These are phyloP conservation scores for Iris pallida DNA, from an alignment of 116 monocot genomes.

Conservation along the genomic window DNA sequence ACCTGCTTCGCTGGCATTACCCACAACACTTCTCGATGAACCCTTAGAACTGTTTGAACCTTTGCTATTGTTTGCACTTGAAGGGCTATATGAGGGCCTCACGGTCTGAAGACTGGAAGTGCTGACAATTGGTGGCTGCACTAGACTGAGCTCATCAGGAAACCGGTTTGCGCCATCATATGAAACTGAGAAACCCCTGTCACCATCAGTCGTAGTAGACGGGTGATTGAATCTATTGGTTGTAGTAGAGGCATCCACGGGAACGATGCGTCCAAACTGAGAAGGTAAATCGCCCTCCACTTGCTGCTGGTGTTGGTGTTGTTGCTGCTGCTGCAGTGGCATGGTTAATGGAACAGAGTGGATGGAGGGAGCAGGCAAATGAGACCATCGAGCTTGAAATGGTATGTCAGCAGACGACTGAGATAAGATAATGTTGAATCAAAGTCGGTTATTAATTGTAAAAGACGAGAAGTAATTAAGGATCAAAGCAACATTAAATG, in stretches of 20 bases:
- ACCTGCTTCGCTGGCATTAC: constrained; percentile 9
- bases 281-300: constrained; percentile 26
- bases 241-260: constrained; percentile 14
- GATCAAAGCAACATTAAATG: no score
- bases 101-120: constrained; percentile 9
- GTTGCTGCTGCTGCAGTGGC: constrained; percentile 50
- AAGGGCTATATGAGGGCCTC: constrained; percentile 16
- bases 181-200: constrained; percentile 13
- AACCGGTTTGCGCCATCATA: constrained; percentile 24
- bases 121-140: constrained; percentile 20
- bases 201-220: constrained; percentile 18
- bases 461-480: background rate
- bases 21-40: constrained; percentile 8
- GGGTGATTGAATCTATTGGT: constrained; percentile 31
- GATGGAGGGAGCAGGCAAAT: constrained; percentile 45
- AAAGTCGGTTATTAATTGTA: background rate
- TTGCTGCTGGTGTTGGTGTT: constrained; percentile 7
- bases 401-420: constrained; percentile 62
- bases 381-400: constrained; percentile 71
- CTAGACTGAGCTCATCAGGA: constrained; percentile 39
- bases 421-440: constrained; percentile 6
- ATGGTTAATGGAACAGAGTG: constrained; percentile 57
- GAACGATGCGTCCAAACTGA: constrained; percentile 23
- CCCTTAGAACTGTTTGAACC: constrained; percentile 18
- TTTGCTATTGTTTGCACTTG: constrained; percentile 20